These are phyloP conservation scores for Acanthamoeba lenticulata DNA, from an alignment of 208 protist species.

Conservation along the genomic window DNA sequence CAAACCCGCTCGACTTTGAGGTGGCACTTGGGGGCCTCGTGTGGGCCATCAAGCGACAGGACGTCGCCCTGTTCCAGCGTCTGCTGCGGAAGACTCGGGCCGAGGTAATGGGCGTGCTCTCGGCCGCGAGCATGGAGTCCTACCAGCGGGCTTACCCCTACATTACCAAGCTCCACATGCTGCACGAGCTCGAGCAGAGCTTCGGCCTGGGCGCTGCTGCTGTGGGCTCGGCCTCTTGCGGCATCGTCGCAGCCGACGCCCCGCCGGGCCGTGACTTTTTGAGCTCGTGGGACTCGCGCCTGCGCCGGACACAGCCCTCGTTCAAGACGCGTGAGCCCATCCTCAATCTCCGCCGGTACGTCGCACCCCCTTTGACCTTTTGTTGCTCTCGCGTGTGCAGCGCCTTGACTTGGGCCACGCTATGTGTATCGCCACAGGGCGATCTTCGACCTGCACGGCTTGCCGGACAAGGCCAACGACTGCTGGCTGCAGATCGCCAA, in stretches of 20 bases:
- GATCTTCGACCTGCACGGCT: slow-evolving; percentile 42
- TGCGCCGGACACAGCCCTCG: slow-evolving; percentile 74
- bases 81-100: not conserved
- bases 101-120: slow-evolving; percentile 75
- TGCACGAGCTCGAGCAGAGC: slow-evolving; percentile 74
- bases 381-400: not conserved
- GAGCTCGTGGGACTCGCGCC: slow-evolving; percentile 68
- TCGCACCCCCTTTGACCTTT: not conserved
- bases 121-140: slow-evolving; percentile 83
- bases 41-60: not conserved
- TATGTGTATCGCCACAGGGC: not conserved
- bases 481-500: slow-evolving; percentile 88
- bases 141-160: slow-evolving; percentile 85
- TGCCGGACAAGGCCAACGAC: slow-evolving; percentile 49
- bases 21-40: slow-evolving; percentile 70
- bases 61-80: slow-evolving; percentile 66
- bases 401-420: not conserved
- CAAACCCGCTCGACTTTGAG: slow-evolving; percentile 72
- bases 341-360: slow-evolving; percentile 70
- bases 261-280: slow-evolving; percentile 21
- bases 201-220: no score
- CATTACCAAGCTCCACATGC: slow-evolving; percentile 87
- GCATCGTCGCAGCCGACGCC: no score
- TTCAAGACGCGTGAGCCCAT: slow-evolving; percentile 77
- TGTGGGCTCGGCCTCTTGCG: no score